These are phyloP conservation scores for Akanthomyces muscarius DNA, from an alignment of 2,329 filamentous ascomycete species.

Conservation along the genomic window DNA sequence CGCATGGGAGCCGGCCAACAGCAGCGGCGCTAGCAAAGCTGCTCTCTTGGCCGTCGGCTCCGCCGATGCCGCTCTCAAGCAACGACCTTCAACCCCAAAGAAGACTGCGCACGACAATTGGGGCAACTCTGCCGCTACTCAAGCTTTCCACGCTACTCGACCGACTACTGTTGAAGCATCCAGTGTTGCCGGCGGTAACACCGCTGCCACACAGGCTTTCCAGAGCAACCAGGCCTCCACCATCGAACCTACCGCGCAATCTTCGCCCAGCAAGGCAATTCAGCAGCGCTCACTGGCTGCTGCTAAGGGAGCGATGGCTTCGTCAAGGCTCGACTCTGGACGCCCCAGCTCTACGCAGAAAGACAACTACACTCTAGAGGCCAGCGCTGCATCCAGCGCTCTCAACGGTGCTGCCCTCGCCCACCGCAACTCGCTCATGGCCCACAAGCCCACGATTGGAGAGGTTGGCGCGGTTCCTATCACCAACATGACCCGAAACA, in stretches of 20 bases:
- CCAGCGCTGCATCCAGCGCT: conserved; percentile 62
- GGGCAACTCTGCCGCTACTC: conserved; percentile 67
- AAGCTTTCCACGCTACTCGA: conserved; percentile 52
- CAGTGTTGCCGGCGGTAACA: conserved; percentile 25
- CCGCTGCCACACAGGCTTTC: conserved; percentile 37
- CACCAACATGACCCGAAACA: conserved; percentile 64
- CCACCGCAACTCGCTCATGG: conserved; percentile 47
- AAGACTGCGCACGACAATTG: conserved; percentile 33
- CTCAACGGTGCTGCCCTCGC: conserved; percentile 69
- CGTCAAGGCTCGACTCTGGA: conserved; percentile 38
- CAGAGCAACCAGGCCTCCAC: conserved; percentile 23
- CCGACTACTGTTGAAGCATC: conserved; percentile 20
- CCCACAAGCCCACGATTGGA: conserved; percentile 43
- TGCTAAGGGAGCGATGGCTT: conserved; percentile 71
- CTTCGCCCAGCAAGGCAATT: conserved; percentile 35
- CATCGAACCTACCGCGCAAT: conserved; percentile 29
- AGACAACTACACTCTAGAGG: conserved; percentile 47
- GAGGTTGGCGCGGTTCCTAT: conserved; percentile 64
- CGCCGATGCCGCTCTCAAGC: conserved; percentile 31
- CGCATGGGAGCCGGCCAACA: conserved; percentile 59
- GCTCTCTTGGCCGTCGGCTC: conserved; percentile 59
- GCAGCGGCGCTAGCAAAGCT: conserved; percentile 67
- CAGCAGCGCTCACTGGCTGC: conserved; percentile 66
- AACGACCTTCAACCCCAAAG: conserved; percentile 19
- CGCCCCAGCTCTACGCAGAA: conserved; percentile 18